These are phyloP conservation scores for Geotrichum candidum DNA, from an alignment of 1,139 yeast genomes.

Conservation along the genomic window DNA sequence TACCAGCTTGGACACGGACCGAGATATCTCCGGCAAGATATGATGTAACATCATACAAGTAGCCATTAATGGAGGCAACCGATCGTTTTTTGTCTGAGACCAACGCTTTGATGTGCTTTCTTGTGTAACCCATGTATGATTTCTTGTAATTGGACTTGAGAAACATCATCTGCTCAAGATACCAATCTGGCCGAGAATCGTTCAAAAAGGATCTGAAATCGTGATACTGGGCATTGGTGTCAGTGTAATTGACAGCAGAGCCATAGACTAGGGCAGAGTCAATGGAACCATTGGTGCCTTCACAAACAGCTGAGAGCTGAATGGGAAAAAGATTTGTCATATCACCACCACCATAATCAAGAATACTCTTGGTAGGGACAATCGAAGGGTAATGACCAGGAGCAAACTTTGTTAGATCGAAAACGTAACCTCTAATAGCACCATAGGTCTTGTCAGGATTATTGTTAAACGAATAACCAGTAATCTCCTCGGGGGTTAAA, in stretches of 20 bases:
- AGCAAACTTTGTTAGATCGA: conserved; percentile 37
- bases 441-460: conserved; percentile 34
- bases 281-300: conserved; percentile 32
- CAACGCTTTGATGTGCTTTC: conserved; percentile 29
- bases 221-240: conserved; percentile 38
- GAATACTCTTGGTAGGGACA: conserved; percentile 33
- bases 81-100: conserved; percentile 25
- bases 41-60: conserved; percentile 36
- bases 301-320: conserved; percentile 39
- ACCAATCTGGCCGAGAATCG: conserved; percentile 42
- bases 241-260: conserved; percentile 34
- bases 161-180: conserved; percentile 36
- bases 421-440: conserved; percentile 38
- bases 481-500: conserved; percentile 32
- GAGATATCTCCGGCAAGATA: conserved; percentile 37
- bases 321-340: conserved; percentile 36
- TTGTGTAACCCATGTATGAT: conserved; percentile 38
- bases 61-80: conserved; percentile 35
- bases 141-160: conserved; percentile 34
- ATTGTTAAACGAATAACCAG: conserved; percentile 29
- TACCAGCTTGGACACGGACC: conserved; percentile 32
- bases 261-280: conserved; percentile 36
- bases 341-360: conserved; percentile 37
- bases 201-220: conserved; percentile 37
- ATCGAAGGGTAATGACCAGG: conserved; percentile 38